phyloP scores from a whole-genome alignment of 495 filamentous ascomycete species.

The Penicillium nucicola region DNA sequence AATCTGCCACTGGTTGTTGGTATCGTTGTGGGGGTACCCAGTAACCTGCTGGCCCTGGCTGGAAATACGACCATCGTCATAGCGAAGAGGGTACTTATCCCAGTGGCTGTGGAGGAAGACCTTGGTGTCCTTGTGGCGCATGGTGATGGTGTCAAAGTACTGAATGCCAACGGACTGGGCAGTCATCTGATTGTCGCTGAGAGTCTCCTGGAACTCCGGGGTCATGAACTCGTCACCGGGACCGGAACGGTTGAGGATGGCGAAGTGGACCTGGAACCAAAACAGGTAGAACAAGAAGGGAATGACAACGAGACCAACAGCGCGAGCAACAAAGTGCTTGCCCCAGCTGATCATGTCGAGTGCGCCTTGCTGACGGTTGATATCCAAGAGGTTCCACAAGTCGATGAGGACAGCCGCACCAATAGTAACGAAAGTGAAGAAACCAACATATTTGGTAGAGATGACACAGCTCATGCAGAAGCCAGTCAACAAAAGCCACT shows the following conservation, averaged over 20 bases:
- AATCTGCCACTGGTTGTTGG: slow-evolving; percentile 98
- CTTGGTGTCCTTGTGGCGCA: slow-evolving; percentile 96
- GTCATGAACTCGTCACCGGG: slow-evolving; percentile 99
- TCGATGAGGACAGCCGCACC: slow-evolving; percentile 91
- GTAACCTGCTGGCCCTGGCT: slow-evolving; percentile 98
- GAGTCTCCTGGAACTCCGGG: slow-evolving; percentile 94
- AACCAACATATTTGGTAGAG: slow-evolving; percentile 95
- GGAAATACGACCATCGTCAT: slow-evolving; percentile 95
- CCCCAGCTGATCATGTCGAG: slow-evolving; percentile 74
- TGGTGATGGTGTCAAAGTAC: slow-evolving; percentile 83
- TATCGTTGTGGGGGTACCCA: slow-evolving; percentile 96
- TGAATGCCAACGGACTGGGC: slow-evolving; percentile 79
- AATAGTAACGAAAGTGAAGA: slow-evolving; percentile 96
- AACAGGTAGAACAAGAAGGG: slow-evolving; percentile 98
- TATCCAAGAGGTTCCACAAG: slow-evolving; percentile 89
- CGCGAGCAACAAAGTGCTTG: slow-evolving; percentile 86
- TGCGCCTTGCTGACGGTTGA: slow-evolving; percentile 75
- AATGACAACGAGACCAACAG: slow-evolving; percentile 77
- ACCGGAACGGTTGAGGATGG: slow-evolving; percentile 81
- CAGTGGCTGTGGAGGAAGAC: slow-evolving; percentile 91
- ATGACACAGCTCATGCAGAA: slow-evolving; percentile 95
- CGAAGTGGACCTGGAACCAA: slow-evolving; percentile 99
- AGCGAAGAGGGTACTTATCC: slow-evolving; percentile 85
- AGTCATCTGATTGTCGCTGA: slow-evolving; percentile 91
- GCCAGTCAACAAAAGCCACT: slow-evolving; percentile 94